Percentiles rank a stretch among this genome's conserved stretches.
These are phyloP conservation scores for Cyberlindnera bimundalis DNA, from an alignment of 805 yeast genomes.

Conservation along the genomic window DNA sequence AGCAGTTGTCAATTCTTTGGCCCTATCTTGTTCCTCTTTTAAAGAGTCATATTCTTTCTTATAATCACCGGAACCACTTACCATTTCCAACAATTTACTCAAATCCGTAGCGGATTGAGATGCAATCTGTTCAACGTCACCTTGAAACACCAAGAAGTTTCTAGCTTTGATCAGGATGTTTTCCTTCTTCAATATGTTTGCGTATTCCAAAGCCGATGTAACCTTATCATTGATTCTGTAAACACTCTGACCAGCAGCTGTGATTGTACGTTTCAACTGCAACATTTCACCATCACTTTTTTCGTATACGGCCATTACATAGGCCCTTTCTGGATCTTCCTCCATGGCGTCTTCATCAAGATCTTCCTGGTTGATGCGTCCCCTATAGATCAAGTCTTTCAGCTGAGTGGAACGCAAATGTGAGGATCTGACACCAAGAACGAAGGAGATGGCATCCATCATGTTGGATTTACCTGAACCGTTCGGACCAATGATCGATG, in stretches of 20 bases:
- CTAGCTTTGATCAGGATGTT: conserved; percentile 84
- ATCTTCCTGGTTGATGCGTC: conserved; percentile 39
- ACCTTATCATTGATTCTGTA: conserved; percentile 60
- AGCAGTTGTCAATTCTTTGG: conserved; percentile 59
- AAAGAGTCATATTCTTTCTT: conserved; percentile 63
- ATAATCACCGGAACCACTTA: conserved; percentile 76
- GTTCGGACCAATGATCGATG: conserved; percentile 96
- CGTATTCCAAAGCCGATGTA: conserved; percentile 64
- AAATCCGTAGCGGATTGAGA: conserved; percentile 78
- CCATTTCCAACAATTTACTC: conserved; percentile 69
- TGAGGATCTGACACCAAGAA: conserved; percentile 73
- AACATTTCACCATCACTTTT: conserved; percentile 55
- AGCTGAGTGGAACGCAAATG: conserved; percentile 73
- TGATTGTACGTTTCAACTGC: conserved; percentile 60
- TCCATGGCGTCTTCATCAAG: conserved; percentile 24
- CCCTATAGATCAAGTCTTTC: conserved; percentile 80
- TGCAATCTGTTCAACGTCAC: conserved; percentile 93
- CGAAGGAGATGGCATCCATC: conserved; percentile 97
- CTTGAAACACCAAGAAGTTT: conserved; percentile 92
- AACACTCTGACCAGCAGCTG: conserved; percentile 56
- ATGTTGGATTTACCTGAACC: conserved; percentile 97
- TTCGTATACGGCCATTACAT: conserved; percentile 76
- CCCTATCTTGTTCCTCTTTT: conserved; percentile 59
- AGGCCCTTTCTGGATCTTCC: conserved; percentile 44
- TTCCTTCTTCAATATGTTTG: conserved; percentile 63